Conservation (phyloP, 306 rosid species). For the Glycine latifolia region DNA sequence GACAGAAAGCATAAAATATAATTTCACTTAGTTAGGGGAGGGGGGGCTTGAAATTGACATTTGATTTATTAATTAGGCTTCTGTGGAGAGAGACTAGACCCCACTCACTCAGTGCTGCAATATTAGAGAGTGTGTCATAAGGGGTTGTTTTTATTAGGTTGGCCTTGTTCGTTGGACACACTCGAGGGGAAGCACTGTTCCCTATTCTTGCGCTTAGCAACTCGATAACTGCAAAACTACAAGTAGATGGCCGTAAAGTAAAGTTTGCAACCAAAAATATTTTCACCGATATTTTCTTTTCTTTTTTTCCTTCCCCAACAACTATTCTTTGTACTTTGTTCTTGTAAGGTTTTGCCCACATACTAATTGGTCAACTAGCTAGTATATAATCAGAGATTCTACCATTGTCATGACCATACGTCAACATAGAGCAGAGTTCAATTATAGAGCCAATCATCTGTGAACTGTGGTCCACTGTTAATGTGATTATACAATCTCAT, state of each 20-base stretch:
- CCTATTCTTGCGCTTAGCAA: slow-evolving; percentile 66
- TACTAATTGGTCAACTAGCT: slow-evolving; percentile 59
- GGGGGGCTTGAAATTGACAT: slow-evolving; percentile 61
- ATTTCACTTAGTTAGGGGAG: slow-evolving; percentile 36
- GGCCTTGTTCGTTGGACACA: slow-evolving; percentile 79
- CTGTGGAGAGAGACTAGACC: slow-evolving; percentile 38
- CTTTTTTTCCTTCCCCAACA: slow-evolving; percentile 58
- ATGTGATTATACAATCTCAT: background rate
- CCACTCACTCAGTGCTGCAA: slow-evolving; percentile 48
- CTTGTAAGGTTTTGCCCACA: slow-evolving; percentile 68
- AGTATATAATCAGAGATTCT: slow-evolving; percentile 44
- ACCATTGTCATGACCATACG: slow-evolving; percentile 48
- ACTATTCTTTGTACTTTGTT: slow-evolving; percentile 69
- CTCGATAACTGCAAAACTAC: slow-evolving; percentile 82
- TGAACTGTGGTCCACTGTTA: slow-evolving; percentile 39
- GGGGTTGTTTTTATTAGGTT: slow-evolving; percentile 73
- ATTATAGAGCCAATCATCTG: slow-evolving; percentile 47
- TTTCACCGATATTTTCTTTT: slow-evolving; percentile 34
- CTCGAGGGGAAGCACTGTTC: slow-evolving; percentile 55
- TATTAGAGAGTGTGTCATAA: slow-evolving; percentile 54
- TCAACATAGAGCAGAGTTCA: slow-evolving; percentile 40
- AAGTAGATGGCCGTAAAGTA: slow-evolving; percentile 55
- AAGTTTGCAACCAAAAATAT: slow-evolving; percentile 43
- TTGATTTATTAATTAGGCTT: slow-evolving; percentile 46
- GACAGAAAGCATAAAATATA: slow-evolving; percentile 61